A percentile compares a stretch with the other conserved stretches of the same genome.
Conservation (phyloP, 2,329 filamentous ascomycete species). For the Calonectria montana region DNA sequence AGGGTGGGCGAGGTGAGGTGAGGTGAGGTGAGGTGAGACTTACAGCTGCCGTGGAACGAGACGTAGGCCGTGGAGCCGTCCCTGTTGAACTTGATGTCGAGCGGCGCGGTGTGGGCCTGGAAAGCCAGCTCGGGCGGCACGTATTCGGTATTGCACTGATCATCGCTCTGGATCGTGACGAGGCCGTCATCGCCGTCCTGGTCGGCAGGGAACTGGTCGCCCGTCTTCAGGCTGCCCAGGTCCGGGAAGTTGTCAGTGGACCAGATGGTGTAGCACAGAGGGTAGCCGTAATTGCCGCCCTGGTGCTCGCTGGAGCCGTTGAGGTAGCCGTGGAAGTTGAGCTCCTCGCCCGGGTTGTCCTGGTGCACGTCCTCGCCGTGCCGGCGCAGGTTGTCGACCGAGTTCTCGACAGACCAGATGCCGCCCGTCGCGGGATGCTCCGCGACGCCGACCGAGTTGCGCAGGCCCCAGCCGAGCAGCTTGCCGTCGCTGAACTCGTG, state of each 20-base stretch:
- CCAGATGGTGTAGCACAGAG: conserved; percentile 76
- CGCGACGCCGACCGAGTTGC: conserved; percentile 78
- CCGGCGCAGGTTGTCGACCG: conserved; percentile 71
- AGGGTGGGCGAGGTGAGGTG: neutral
- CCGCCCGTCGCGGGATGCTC: conserved; percentile 67
- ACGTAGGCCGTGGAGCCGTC: conserved; percentile 71
- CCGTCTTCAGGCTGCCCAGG: conserved; percentile 54
- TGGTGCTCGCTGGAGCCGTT: conserved; percentile 45
- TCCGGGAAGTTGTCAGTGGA: conserved; percentile 58
- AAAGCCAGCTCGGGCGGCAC: conserved; percentile 67
- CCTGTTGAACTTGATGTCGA: conserved; percentile 76
- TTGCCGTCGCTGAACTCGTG: conserved; percentile 61
- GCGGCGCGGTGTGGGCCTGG: conserved; percentile 75
- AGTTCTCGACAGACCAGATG: conserved; percentile 76
- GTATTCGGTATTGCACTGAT: conserved; percentile 55
- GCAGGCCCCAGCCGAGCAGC: conserved; percentile 74
- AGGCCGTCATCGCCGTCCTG: conserved; percentile 40
- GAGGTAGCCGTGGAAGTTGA: conserved; percentile 77
- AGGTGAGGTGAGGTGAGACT: conserved; percentile 34
- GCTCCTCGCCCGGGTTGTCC: conserved; percentile 78
- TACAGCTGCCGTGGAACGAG: conserved; percentile 79
- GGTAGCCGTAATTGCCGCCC: conserved; percentile 76
- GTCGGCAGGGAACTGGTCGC: conserved; percentile 60
- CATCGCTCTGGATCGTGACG: conserved; percentile 53
- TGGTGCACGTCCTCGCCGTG: conserved; percentile 70